Conservation (phyloP, 208 protist species). For the Angomonas ambiguus region DNA sequence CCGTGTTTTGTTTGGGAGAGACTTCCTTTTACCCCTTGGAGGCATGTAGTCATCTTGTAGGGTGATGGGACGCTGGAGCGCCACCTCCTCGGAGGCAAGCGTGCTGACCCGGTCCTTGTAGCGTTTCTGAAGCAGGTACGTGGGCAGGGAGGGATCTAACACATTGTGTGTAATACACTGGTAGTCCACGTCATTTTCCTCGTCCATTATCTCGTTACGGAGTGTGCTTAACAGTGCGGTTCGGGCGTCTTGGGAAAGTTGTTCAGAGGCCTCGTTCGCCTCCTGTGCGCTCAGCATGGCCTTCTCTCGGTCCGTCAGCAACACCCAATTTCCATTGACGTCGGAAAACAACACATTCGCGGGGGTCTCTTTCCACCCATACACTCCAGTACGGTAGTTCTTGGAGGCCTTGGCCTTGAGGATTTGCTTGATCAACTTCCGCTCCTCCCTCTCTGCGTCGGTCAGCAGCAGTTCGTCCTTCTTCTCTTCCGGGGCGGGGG, state of each 20-base stretch:
- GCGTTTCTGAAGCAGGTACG: not conserved
- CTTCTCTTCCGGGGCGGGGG: not conserved
- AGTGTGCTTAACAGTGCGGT: not conserved
- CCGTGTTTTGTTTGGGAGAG: not conserved
- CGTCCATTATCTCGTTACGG: constrained; percentile 1
- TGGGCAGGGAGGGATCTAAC: not conserved
- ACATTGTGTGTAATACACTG: constrained; percentile 5
- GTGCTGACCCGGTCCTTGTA: not conserved
- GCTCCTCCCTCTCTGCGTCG: constrained; percentile 10
- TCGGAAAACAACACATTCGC: not conserved
- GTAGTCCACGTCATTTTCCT: constrained; percentile 9
- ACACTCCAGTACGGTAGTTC: not conserved
- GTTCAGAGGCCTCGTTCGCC: not conserved
- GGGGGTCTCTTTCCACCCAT: not conserved
- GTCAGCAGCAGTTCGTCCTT: constrained; percentile 11
- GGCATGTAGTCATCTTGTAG: not conserved
- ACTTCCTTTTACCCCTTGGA: not conserved
- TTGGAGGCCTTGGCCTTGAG: not conserved
- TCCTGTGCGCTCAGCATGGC: not conserved
- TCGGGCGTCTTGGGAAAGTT: not conserved
- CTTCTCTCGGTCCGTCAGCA: constrained; percentile 2
- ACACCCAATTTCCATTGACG: not conserved
- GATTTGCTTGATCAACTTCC: constrained; percentile 15
- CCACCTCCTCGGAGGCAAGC: not conserved
- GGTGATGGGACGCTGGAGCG: not conserved